Conservation (phyloP, 345 rosid species). For the Salix brachista region DNA sequence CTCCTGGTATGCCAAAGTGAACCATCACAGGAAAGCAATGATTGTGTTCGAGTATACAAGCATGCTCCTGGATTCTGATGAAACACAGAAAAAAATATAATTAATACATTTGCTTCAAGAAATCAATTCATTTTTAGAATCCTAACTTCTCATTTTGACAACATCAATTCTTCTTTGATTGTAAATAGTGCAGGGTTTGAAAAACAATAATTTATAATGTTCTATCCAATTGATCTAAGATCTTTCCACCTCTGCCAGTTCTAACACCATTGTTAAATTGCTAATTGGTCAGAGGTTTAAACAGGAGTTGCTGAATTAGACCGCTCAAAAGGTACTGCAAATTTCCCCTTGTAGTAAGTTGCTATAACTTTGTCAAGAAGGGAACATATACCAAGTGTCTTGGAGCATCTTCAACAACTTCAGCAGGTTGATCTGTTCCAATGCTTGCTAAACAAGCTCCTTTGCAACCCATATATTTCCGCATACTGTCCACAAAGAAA, state of each 20-base stretch:
- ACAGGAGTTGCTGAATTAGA: neutral
- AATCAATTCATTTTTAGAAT: neutral
- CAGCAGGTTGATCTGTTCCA: conserved; percentile 93
- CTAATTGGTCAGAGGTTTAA: too few species aligned
- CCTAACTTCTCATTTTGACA: neutral
- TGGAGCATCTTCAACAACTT: conserved; percentile 87
- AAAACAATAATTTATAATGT: neutral
- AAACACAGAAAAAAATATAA: neutral
- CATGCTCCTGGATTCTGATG: conserved; percentile 88
- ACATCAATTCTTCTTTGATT: neutral
- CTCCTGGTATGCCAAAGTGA: conserved; percentile 73
- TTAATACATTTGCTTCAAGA: too few species aligned
- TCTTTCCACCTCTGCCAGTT: neutral
- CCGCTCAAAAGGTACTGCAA: neutral
- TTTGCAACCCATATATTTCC: conserved; percentile 79
- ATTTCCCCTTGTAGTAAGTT: neutral
- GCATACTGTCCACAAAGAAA: conserved; percentile 45
- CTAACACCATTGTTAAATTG: neutral
- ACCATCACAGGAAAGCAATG: conserved; percentile 83
- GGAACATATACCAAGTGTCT: conserved; percentile 57
- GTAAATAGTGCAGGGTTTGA: neutral
- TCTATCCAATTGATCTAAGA: neutral
- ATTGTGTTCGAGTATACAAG: conserved; percentile 63
- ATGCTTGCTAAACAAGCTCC: conserved; percentile 80
- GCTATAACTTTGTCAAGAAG: neutral